phyloP scores from a whole-genome alignment of 305 asterid genomes.

The Fraxinus velutina region DNA sequence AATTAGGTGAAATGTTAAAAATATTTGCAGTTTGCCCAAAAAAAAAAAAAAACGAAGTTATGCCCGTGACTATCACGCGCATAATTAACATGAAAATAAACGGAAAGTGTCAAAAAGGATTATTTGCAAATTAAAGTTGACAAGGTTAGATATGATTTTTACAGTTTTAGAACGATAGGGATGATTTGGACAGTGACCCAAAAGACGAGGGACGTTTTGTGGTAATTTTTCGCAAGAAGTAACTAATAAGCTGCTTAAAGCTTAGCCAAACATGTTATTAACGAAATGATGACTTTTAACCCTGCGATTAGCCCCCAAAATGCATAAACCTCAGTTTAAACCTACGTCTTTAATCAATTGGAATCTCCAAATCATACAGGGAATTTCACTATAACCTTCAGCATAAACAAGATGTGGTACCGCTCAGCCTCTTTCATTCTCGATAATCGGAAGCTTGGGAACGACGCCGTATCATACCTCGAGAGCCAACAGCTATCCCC shows the following conservation, averaged over 20 bases:
- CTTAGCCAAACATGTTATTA: not conserved
- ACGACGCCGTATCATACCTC: slow-evolving; percentile 42
- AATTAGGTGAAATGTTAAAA: no score
- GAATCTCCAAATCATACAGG: slow-evolving; percentile 17
- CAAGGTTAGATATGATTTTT: not conserved
- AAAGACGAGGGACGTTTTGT: not conserved
- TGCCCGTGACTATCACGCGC: not conserved
- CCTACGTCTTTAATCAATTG: not conserved
- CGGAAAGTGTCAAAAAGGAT: not conserved
- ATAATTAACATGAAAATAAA: not conserved
- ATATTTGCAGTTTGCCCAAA: no score
- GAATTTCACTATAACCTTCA: slow-evolving; percentile 5
- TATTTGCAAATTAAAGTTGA: no score
- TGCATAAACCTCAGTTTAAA: not conserved
- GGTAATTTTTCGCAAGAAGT: not conserved
- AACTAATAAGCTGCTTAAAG: not conserved
- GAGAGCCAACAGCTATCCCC: slow-evolving; percentile 42
- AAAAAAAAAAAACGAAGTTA: no score
- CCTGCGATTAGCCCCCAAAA: not conserved
- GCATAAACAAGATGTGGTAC: slow-evolving; percentile 46
- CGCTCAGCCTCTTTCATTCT: slow-evolving; percentile 66
- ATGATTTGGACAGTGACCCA: not conserved
- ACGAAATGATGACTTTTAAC: not conserved
- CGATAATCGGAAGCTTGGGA: slow-evolving; percentile 34
- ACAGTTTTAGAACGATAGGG: not conserved